These are phyloP conservation scores for Hermanozyma aechmeae DNA, from an alignment of 805 yeast species.

Conservation along the genomic window DNA sequence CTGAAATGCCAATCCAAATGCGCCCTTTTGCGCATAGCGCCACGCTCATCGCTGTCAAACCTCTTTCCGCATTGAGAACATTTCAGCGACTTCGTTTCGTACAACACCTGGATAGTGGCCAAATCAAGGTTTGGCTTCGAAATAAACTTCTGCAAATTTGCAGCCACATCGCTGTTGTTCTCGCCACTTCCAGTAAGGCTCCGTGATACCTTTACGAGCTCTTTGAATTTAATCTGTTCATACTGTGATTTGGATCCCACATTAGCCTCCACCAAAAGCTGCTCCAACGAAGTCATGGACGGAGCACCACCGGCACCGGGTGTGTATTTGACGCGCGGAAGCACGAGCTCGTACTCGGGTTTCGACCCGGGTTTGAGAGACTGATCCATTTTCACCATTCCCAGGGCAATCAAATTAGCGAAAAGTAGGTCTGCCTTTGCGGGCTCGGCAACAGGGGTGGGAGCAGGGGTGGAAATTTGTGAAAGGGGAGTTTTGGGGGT, in stretches of 20 bases:
- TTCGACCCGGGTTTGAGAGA: conserved; percentile 29
- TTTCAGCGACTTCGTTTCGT: conserved; percentile 60
- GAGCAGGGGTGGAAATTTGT: conserved; percentile 5
- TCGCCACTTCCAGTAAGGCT: conserved; percentile 4
- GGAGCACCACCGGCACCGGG: conserved; percentile 2
- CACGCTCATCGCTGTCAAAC: conserved; percentile 53
- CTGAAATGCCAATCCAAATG: conserved; percentile 97
- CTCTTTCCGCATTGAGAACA: conserved; percentile 89
- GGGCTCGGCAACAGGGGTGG: conserved; percentile 8
- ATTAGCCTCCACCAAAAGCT: conserved; percentile 7
- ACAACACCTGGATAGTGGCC: conserved; percentile 31
- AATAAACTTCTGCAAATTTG: conserved; percentile 27
- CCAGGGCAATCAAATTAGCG: conserved; percentile 23
- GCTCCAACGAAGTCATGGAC: conserved; percentile 7
- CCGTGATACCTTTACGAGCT: conserved; percentile 18
- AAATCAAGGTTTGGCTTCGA: conserved; percentile 24
- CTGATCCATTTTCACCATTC: conserved; percentile 31
- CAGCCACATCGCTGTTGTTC: background rate
- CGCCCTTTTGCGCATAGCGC: conserved; percentile 41
- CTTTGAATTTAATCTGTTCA: conserved; percentile 23
- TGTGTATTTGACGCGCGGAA: conserved; percentile 22
- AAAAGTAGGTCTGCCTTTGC: conserved; percentile 21
- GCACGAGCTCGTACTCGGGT: conserved; percentile 21
- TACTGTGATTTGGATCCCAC: conserved; percentile 16
- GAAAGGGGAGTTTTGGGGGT: conserved; percentile 1